phyloP scores from a whole-genome alignment of 2,329 filamentous ascomycete species.

The Tolypocladium inflatum region DNA sequence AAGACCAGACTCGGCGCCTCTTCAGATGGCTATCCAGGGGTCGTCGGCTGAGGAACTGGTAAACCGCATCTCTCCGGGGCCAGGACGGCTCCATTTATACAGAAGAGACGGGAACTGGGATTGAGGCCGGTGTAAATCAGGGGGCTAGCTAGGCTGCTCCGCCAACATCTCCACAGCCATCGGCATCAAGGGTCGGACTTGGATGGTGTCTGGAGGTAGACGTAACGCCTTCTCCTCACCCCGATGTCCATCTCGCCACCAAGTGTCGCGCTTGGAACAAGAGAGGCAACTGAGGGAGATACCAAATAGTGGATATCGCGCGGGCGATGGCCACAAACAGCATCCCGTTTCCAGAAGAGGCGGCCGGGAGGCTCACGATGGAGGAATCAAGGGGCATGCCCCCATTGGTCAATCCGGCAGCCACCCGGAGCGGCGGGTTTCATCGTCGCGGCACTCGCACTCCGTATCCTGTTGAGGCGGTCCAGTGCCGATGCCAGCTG shows the following conservation, averaged over 20 bases:
- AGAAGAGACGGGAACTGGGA: not conserved
- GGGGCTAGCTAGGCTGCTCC: not conserved
- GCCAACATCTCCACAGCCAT: not conserved
- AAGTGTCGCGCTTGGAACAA: not conserved
- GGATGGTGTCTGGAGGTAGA: too few relatives aligned
- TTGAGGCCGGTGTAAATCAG: not conserved
- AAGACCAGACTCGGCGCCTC: not conserved
- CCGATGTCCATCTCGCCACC: not conserved
- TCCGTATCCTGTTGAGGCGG: not conserved
- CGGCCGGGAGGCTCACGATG: not conserved
- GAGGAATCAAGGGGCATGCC: not conserved
- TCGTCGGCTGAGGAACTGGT: not conserved
- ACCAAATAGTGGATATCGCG: not conserved
- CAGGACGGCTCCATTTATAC: not conserved
- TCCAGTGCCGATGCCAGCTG: too few relatives aligned
- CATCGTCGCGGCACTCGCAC: not conserved
- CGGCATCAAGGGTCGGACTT: not conserved
- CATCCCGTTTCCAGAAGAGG: not conserved
- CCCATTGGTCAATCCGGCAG: not conserved
- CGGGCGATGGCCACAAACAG: not conserved
- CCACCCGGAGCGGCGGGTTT: not conserved
- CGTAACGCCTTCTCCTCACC: not conserved
- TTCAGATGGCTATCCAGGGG: not conserved
- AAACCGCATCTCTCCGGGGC: not conserved
- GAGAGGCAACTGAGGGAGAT: not conserved